phyloP scores from a whole-genome alignment of 1,139 yeast genomes.

The Pichia inconspicua region DNA sequence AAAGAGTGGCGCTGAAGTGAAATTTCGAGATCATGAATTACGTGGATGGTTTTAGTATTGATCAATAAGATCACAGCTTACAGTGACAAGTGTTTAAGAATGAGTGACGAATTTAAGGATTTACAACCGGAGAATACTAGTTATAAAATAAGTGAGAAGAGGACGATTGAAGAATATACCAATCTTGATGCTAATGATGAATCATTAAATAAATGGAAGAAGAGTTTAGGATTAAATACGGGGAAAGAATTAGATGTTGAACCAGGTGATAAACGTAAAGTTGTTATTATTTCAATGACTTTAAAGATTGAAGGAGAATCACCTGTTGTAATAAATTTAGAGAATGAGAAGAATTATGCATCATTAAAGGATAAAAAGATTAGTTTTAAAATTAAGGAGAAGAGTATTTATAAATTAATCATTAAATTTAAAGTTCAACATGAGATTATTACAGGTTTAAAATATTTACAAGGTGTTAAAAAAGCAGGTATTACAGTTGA shows the following conservation, averaged over 20 bases:
- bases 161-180: constrained; percentile 78
- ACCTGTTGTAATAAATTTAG: constrained; percentile 60
- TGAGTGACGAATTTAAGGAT: constrained; percentile 37
- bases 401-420: constrained; percentile 61
- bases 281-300: constrained; percentile 72
- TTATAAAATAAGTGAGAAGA: constrained; percentile 76
- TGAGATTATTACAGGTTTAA: constrained; percentile 75
- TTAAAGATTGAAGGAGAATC: constrained; percentile 57
- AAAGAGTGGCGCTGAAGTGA: background rate
- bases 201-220: constrained; percentile 88
- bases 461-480: constrained; percentile 77
- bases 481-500: constrained; percentile 85
- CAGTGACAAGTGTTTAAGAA: background rate
- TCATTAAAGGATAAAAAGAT: constrained; percentile 46
- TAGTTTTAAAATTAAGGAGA: constrained; percentile 71
- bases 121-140: constrained; percentile 57
- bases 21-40: background rate
- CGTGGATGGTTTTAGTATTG: too few species aligned
- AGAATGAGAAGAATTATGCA: constrained; percentile 36
- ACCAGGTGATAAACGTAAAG: constrained; percentile 68
- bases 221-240: constrained; percentile 64
- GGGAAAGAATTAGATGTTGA: constrained; percentile 54
- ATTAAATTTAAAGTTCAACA: constrained; percentile 82
- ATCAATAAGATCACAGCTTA: too few species aligned
- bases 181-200: constrained; percentile 86